Evolutionary conservation across 164 flowering plant genomes (phyloP).

Genomic region (Dillenia turbinata): DNA sequence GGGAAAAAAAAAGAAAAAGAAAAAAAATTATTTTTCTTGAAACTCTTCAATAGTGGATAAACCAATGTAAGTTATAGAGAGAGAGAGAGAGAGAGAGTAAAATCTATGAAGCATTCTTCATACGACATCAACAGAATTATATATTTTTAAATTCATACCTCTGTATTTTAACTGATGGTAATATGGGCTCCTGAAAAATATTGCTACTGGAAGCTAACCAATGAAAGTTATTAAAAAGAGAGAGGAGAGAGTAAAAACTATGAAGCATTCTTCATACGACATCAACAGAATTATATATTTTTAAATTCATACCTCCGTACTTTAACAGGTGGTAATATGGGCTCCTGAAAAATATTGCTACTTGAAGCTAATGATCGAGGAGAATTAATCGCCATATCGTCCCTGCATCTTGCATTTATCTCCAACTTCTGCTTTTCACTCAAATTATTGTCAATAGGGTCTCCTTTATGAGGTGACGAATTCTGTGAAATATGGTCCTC

Average conservation of each 20-base stretch:
- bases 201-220: slow-evolving; percentile 15
- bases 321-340: slow-evolving; percentile 9
- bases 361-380: slow-evolving; percentile 14
- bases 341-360: slow-evolving; percentile 17
- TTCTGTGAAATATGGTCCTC: slow-evolving; percentile 20
- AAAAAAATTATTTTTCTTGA: too few relatives aligned
- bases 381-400: slow-evolving; percentile 13
- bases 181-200: slow-evolving; percentile 16
- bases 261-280: too few relatives aligned
- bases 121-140: background rate
- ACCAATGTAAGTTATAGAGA: too few relatives aligned
- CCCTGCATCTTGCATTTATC: slow-evolving; percentile 23
- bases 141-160: slow-evolving; percentile 26
- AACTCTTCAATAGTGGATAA: too few relatives aligned
- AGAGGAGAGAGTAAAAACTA: too few relatives aligned
- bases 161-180: slow-evolving; percentile 23
- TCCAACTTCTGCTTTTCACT: slow-evolving; percentile 32
- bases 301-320: slow-evolving; percentile 38
- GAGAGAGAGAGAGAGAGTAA: too few relatives aligned
- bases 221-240: too few relatives aligned
- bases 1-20: too few relatives aligned
- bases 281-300: background rate
- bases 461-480: slow-evolving; percentile 25
- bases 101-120: too few relatives aligned
- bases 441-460: slow-evolving; percentile 19